Evolutionary conservation across 768 basidiomycete genomes (phyloP).

Genomic region (Strobilomyces echinocephalus): DNA sequence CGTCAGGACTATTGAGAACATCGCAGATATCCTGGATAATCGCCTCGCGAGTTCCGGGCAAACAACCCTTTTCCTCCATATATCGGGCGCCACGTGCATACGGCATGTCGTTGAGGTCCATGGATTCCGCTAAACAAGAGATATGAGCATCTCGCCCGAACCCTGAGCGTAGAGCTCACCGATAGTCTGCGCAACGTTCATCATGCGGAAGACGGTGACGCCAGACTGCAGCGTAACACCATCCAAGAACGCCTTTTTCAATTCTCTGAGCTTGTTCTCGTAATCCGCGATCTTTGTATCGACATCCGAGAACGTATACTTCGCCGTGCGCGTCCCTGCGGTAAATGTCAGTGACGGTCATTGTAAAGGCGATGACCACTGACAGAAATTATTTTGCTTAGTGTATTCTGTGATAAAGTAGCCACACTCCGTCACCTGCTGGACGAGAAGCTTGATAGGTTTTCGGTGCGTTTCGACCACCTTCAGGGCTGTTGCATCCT

Average conservation of each 20-base stretch:
- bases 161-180: background rate
- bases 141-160: background rate
- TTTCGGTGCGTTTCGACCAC: conserved; percentile 5
- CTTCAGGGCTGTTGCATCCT: conserved; percentile 8
- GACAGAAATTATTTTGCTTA: conserved; percentile 16
- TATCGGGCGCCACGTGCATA: conserved; percentile 24
- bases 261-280: conserved; percentile 15
- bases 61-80: conserved; percentile 15
- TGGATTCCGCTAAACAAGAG: conserved; percentile 6
- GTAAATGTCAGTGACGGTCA: background rate
- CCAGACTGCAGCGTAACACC: conserved; percentile 14
- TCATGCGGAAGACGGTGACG: conserved; percentile 19
- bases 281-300: conserved; percentile 17
- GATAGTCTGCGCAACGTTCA: conserved; percentile 8
- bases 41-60: conserved; percentile 18
- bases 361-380: background rate
- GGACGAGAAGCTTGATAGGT: conserved; percentile 10
- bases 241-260: conserved; percentile 15
- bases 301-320: conserved; percentile 16
- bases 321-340: conserved; percentile 13
- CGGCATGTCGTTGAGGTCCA: conserved; percentile 18
- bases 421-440: conserved; percentile 20
- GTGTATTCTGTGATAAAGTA: conserved; percentile 23
- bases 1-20: conserved; percentile 10
- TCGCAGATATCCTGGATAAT: conserved; percentile 17